phyloP scores from a whole-genome alignment of 257 asterid genomes.

The Cruciata laevipes region DNA sequence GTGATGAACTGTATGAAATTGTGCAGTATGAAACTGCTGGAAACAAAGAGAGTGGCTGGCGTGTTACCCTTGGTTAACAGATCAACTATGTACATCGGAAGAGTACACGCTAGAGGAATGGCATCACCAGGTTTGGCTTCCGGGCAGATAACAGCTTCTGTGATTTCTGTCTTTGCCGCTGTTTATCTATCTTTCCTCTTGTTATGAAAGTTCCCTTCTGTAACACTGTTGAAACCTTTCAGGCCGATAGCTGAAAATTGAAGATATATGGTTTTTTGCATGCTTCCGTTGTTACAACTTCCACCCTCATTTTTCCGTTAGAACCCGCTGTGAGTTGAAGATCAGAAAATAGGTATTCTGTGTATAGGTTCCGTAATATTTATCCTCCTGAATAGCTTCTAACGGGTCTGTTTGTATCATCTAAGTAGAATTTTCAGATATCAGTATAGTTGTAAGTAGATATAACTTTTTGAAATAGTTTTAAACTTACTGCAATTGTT shows the following conservation, averaged over 20 bases:
- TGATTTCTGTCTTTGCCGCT: conserved; percentile 7
- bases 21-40: conserved; percentile 63
- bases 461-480: too few relatives aligned
- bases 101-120: conserved; percentile 39
- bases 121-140: conserved; percentile 35
- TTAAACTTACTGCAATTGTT: too few relatives aligned
- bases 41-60: conserved; percentile 49
- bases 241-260: conserved; percentile 32
- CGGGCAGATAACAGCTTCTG: conserved; percentile 10
- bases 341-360: conserved; percentile 20
- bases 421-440: background rate
- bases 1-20: background rate
- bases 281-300: background rate
- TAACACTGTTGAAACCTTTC: conserved; percentile 25
- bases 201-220: conserved; percentile 10
- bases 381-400: background rate
- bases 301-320: too few relatives aligned
- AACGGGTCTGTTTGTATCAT: conserved; percentile 3
- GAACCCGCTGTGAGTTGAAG: conserved; percentile 7
- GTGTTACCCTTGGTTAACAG: conserved; percentile 80
- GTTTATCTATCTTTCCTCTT: conserved; percentile 12
- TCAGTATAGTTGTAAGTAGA: too few relatives aligned
- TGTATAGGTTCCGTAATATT: conserved; percentile 17
- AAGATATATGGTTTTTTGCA: conserved; percentile 16
- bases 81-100: conserved; percentile 70